Evolutionary conservation across 192 early-diverging fungal genomes (phyloP).

Genomic region (Backusella psychrophila): DNA sequence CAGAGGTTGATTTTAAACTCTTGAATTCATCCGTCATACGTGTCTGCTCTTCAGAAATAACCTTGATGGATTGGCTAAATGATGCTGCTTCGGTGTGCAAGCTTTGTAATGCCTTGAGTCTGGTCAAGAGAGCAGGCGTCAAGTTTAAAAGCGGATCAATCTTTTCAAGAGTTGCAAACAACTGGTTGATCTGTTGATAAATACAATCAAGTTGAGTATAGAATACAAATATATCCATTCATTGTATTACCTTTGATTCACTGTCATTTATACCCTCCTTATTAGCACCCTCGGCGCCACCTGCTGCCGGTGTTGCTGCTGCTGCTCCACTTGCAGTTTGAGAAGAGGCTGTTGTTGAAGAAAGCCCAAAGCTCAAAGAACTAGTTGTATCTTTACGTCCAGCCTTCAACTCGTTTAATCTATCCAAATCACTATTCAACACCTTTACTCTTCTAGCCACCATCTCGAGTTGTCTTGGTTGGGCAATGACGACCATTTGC

Average conservation of each 20-base stretch:
- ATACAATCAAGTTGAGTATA: no score
- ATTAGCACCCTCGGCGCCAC: neutral
- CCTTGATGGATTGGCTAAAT: slow-evolving; percentile 71
- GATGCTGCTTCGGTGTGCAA: slow-evolving; percentile 83
- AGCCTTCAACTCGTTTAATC: slow-evolving; percentile 62
- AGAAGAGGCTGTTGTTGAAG: neutral
- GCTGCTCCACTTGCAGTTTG: neutral
- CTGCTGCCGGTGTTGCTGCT: neutral
- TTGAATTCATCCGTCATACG: slow-evolving; percentile 65
- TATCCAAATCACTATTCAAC: slow-evolving; percentile 64
- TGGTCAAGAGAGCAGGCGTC: slow-evolving; percentile 74
- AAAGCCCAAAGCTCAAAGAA: slow-evolving; percentile 1
- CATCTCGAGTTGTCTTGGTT: slow-evolving; percentile 72
- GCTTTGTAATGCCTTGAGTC: slow-evolving; percentile 73
- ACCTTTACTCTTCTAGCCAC: slow-evolving; percentile 59
- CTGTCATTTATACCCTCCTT: neutral
- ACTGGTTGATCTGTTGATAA: slow-evolving; percentile 50
- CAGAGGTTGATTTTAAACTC: slow-evolving; percentile 56
- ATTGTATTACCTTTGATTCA: slow-evolving; percentile 16
- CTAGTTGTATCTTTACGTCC: slow-evolving; percentile 23
- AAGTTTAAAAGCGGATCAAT: slow-evolving; percentile 79
- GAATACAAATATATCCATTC: neutral
- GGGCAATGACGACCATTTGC: slow-evolving; percentile 62
- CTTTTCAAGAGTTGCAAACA: slow-evolving; percentile 68
- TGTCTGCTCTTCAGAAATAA: slow-evolving; percentile 68